phyloP scores from a whole-genome alignment of 495 filamentous ascomycete genomes.

The Penicillium silybi region DNA sequence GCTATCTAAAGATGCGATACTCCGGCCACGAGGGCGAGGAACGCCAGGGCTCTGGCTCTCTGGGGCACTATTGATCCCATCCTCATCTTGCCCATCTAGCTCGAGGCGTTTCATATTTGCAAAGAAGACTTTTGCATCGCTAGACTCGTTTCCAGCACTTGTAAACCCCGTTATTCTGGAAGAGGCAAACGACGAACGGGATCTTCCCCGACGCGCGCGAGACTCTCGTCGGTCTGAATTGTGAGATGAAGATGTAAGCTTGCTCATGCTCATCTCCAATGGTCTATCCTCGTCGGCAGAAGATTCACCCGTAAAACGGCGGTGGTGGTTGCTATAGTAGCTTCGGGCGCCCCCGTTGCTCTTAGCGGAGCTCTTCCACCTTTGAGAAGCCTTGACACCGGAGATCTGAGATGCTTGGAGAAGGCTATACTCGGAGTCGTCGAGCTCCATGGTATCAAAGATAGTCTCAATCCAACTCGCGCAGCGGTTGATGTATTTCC shows the following conservation, averaged over 20 bases:
- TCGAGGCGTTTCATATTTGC: constrained; percentile 22
- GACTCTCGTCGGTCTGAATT: constrained; percentile 2
- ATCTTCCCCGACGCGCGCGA: constrained; percentile 9
- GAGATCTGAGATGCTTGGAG: constrained; percentile 9
- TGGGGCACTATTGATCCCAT: constrained; percentile 22
- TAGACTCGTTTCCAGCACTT: constrained; percentile 3
- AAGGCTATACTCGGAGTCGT: constrained; percentile 21
- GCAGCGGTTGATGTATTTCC: constrained; percentile 72
- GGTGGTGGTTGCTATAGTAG: constrained; percentile 32
- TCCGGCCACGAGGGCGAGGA: constrained; percentile 41
- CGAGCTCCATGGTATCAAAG: constrained; percentile 52
- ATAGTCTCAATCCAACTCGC: constrained; percentile 72
- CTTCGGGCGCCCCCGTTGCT: neutral
- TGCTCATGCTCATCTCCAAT: constrained; percentile 69
- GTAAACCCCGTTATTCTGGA: constrained; percentile 12
- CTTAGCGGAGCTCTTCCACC: neutral
- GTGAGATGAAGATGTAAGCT: constrained; percentile 21
- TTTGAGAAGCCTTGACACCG: neutral
- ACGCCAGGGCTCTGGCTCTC: constrained; percentile 23
- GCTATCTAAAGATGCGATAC: constrained; percentile 71
- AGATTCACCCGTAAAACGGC: constrained; percentile 52
- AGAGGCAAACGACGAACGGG: constrained; percentile 17
- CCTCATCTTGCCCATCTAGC: constrained; percentile 4
- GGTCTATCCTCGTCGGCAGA: constrained; percentile 75
- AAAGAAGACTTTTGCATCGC: constrained; percentile 19